phyloP scores from a whole-genome alignment of 164 flowering plant species.

The Paratinospora sagittata region DNA sequence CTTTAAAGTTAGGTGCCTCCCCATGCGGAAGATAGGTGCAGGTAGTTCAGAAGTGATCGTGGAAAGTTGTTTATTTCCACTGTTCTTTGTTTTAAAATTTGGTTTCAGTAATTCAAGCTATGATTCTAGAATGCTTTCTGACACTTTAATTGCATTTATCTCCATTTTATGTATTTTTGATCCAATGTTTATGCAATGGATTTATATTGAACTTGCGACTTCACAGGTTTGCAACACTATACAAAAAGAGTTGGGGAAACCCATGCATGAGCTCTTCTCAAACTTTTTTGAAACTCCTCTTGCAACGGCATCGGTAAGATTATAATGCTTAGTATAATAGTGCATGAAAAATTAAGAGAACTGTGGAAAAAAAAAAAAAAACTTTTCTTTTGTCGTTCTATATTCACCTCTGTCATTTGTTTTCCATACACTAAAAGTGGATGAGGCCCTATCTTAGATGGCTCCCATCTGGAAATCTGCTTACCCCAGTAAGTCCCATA shows the following conservation, averaged over 20 bases:
- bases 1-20: no score
- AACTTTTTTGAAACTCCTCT: slow-evolving; percentile 56
- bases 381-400: no score
- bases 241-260: slow-evolving; percentile 66
- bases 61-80: background rate
- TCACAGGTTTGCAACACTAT: slow-evolving; percentile 64
- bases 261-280: slow-evolving; percentile 59
- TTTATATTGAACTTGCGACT: slow-evolving; percentile 12
- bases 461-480: background rate
- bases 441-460: background rate
- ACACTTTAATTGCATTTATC: background rate
- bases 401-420: background rate
- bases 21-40: no score
- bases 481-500: background rate
- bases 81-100: no score
- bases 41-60: background rate
- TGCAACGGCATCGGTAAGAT: slow-evolving; percentile 94
- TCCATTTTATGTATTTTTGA: background rate
- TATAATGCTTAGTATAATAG: slow-evolving; percentile 2
- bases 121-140: background rate
- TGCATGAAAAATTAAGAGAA: background rate
- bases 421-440: background rate
- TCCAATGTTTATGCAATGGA: background rate
- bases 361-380: background rate
- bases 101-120: background rate